Conservation (phyloP, 1,284 basidiomycete genomes). For the Cutaneotrichosporon spelunceum region DNA sequence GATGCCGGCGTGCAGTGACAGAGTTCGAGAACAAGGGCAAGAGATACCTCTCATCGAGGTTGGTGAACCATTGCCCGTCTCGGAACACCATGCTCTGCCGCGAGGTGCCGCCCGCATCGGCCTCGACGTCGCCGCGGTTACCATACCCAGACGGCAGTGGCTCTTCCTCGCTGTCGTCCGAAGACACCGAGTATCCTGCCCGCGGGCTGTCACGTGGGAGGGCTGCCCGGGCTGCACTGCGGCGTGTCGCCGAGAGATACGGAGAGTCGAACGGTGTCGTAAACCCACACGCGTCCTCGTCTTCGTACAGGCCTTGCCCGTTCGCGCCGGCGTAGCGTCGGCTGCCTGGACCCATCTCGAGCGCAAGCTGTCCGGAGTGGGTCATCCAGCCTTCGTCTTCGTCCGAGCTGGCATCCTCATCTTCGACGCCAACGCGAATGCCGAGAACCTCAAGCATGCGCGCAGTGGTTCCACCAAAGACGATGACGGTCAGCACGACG, state of each 20-base stretch:
- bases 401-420: constrained; percentile 75
- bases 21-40: constrained; percentile 93
- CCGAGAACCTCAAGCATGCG: constrained; percentile 97
- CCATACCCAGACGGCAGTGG: constrained; percentile 59
- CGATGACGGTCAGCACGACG: constrained; percentile 88
- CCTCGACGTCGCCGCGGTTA: constrained; percentile 57
- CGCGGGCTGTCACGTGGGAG: constrained; percentile 26
- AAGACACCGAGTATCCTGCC: constrained; percentile 45
- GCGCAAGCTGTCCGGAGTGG: constrained; percentile 41
- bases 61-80: constrained; percentile 88
- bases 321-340: constrained; percentile 46
- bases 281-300: constrained; percentile 34
- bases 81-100: constrained; percentile 53
- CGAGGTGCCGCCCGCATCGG: constrained; percentile 17
- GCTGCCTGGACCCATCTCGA: constrained; percentile 41
- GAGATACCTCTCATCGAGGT: constrained; percentile 89
- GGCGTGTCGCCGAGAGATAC: constrained; percentile 23
- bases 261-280: constrained; percentile 32
- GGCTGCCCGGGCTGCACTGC: neutral
- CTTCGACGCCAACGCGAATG: constrained; percentile 91
- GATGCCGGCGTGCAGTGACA: constrained; percentile 81
- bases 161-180: constrained; percentile 67
- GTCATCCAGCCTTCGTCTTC: constrained; percentile 58
- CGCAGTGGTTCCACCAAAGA: constrained; percentile 94
- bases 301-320: constrained; percentile 39